Conservation (phyloP, 495 filamentous ascomycete species). For the Tricharina praecox region DNA sequence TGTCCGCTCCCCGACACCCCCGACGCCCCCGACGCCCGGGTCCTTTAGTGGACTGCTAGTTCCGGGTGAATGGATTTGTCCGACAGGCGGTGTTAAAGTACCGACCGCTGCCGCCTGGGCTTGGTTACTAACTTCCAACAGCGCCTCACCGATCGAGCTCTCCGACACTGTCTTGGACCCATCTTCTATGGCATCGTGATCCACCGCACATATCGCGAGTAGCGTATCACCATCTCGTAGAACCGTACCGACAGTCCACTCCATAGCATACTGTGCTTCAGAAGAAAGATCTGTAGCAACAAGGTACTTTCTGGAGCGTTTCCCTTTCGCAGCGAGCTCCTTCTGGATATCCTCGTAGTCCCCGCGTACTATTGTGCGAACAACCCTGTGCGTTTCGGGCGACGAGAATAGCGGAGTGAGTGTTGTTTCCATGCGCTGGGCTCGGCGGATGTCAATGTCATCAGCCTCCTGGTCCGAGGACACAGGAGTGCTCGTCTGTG, state of each 20-base stretch:
- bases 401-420: constrained; percentile 62
- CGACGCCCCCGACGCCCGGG: constrained; percentile 13
- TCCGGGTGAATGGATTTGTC: constrained; percentile 7
- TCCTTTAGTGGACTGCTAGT: constrained; percentile 21
- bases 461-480: constrained; percentile 79
- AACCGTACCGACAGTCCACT: constrained; percentile 96
- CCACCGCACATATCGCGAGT: constrained; percentile 74
- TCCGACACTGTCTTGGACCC: constrained; percentile 26
- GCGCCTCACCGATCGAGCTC: constrained; percentile 17
- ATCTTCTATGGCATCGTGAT: constrained; percentile 54
- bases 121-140: constrained; percentile 16
- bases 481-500: constrained; percentile 56
- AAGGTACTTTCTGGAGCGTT: constrained; percentile 69
- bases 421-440: constrained; percentile 64
- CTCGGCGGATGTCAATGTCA: constrained; percentile 62
- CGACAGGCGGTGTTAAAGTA: constrained; percentile 1
- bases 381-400: constrained; percentile 56
- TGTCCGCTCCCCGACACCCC: constrained; percentile 28
- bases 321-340: constrained; percentile 38
- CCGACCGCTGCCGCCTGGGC: constrained; percentile 10
- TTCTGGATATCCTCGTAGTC: constrained; percentile 57
- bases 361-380: constrained; percentile 77
- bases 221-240: constrained; percentile 87
- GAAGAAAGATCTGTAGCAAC: constrained; percentile 85
- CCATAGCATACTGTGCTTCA: constrained; percentile 82